These are phyloP conservation scores for Penicillium alfredii DNA, from an alignment of 495 filamentous ascomycete species.

Conservation along the genomic window DNA sequence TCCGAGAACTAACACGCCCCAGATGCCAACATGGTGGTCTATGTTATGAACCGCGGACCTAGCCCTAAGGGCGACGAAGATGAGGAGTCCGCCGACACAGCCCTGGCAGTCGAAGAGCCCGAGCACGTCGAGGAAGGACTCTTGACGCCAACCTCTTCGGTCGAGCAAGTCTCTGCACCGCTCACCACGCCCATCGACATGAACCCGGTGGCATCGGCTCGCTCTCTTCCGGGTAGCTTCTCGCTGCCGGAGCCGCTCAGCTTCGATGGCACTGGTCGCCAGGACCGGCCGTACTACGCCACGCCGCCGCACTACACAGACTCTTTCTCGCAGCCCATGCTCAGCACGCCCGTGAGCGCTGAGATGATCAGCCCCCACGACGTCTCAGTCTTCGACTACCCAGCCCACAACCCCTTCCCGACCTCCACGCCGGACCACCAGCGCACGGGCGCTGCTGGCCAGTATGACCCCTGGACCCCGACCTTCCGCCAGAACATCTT, in stretches of 20 bases:
- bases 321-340: constrained; percentile 28
- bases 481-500: constrained; percentile 39
- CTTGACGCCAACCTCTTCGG: constrained; percentile 29
- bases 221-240: constrained; percentile 22
- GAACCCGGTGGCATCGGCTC: constrained; percentile 10
- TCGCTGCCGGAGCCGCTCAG: constrained; percentile 28
- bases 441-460: constrained; percentile 17
- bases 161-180: constrained; percentile 23
- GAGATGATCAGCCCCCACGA: constrained; percentile 32
- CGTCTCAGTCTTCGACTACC: constrained; percentile 29
- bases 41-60: constrained; percentile 33
- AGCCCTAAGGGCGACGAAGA: constrained; percentile 37
- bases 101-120: constrained; percentile 14
- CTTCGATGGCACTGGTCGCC: constrained; percentile 26
- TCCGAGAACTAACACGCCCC: constrained; percentile 3
- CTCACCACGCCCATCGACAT: constrained; percentile 28
- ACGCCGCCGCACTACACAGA: constrained; percentile 31
- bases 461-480: constrained; percentile 34
- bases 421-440: constrained; percentile 21
- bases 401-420: constrained; percentile 23
- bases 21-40: constrained; percentile 36
- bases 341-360: constrained; percentile 27
- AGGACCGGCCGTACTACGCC: constrained; percentile 28
- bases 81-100: constrained; percentile 19
- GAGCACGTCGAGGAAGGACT: constrained; percentile 28